phyloP scores from a whole-genome alignment of 2,329 filamentous ascomycete species.

The Rutstroemia sp. region DNA sequence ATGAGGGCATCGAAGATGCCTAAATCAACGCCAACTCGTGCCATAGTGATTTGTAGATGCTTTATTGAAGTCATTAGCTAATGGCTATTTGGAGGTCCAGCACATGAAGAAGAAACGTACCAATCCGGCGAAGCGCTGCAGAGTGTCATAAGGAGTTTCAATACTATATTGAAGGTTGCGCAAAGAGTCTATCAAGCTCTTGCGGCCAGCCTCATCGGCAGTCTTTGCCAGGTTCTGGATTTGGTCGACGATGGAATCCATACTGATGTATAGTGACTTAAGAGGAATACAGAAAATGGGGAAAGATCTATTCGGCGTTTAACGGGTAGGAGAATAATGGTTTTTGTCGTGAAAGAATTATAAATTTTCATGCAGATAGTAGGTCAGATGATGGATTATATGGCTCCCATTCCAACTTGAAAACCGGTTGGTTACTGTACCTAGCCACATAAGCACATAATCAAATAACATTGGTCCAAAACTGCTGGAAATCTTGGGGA shows the following conservation, averaged over 20 bases:
- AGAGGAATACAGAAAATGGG: too few species aligned
- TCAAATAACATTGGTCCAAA: too few species aligned
- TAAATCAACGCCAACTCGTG: slow-evolving; percentile 12
- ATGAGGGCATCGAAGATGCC: slow-evolving; percentile 16
- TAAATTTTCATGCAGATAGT: too few species aligned
- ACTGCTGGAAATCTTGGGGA: too few species aligned
- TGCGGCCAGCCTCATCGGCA: neutral
- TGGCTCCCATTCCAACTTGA: too few species aligned
- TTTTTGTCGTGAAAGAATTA: too few species aligned
- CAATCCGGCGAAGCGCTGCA: neutral
- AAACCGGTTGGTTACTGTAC: too few species aligned
- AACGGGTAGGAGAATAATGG: too few species aligned
- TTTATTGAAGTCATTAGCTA: neutral
- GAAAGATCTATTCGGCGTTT: too few species aligned
- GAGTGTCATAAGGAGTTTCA: slow-evolving; percentile 8
- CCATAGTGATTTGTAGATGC: slow-evolving; percentile 1
- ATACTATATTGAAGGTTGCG: slow-evolving; percentile 1
- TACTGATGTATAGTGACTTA: neutral
- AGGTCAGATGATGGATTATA: too few species aligned
- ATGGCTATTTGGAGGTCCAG: neutral
- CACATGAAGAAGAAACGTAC: neutral
- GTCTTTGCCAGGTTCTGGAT: neutral
- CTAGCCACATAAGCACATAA: too few species aligned
- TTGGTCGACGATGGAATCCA: neutral
- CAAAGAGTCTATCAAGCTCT: slow-evolving; percentile 3